Evolutionary conservation across 2,329 filamentous ascomycete genomes (phyloP).

Genomic region (Plenodomus tracheiphilus): DNA sequence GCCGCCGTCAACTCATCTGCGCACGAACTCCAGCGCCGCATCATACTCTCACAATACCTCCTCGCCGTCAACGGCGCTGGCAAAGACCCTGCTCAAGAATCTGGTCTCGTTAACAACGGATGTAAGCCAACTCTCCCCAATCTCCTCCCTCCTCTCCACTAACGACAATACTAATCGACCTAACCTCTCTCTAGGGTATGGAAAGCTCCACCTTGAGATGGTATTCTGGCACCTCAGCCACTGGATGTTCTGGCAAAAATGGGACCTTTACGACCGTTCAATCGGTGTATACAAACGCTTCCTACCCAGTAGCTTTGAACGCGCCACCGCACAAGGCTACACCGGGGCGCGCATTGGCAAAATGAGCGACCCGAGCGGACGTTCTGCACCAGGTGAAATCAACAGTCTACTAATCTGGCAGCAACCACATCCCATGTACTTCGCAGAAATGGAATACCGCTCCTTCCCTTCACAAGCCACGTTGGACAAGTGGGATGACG

Average conservation of each 20-base stretch:
- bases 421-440: slow-evolving; percentile 64
- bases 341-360: slow-evolving; percentile 55
- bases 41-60: slow-evolving; percentile 59
- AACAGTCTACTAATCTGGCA: slow-evolving; percentile 66
- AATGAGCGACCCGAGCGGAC: slow-evolving; percentile 61
- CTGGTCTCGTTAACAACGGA: slow-evolving; percentile 57
- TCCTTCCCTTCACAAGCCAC: slow-evolving; percentile 49
- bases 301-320: slow-evolving; percentile 41
- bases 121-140: slow-evolving; percentile 40
- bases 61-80: slow-evolving; percentile 58
- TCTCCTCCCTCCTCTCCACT: not conserved
- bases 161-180: not conserved
- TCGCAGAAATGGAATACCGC: slow-evolving; percentile 61
- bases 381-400: slow-evolving; percentile 62
- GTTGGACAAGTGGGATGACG: slow-evolving; percentile 56
- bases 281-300: slow-evolving; percentile 56
- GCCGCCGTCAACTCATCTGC: slow-evolving; percentile 45
- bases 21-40: slow-evolving; percentile 56
- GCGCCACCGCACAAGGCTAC: slow-evolving; percentile 45
- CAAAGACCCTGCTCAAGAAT: slow-evolving; percentile 52
- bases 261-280: slow-evolving; percentile 51
- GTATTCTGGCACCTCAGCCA: slow-evolving; percentile 58
- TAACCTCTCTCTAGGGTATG: slow-evolving; percentile 44
- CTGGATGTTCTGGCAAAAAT: slow-evolving; percentile 56
- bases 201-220: slow-evolving; percentile 62